Conservation (phyloP, 1,139 yeast species). For the Yamadazyma trypodendri region DNA sequence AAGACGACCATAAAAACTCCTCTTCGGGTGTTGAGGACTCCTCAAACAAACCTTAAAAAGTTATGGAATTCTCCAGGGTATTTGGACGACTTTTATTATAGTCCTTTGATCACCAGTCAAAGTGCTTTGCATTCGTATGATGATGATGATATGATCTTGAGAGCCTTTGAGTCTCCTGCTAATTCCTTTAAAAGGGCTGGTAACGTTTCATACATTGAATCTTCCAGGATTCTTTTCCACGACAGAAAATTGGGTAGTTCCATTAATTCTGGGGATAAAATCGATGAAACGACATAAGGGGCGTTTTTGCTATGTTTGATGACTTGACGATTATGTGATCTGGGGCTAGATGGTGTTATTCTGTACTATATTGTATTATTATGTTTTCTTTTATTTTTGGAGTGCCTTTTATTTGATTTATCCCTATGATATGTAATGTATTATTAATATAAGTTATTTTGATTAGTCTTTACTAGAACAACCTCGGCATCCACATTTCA, state of each 20-base stretch:
- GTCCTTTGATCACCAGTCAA: constrained; percentile 44
- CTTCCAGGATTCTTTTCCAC: constrained; percentile 6
- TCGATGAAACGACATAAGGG: not conserved
- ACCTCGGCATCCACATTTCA: constrained; percentile 88
- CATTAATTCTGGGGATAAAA: constrained; percentile 5
- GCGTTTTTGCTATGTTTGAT: not conserved
- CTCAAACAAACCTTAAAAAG: constrained; percentile 46
- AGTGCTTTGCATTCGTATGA: constrained; percentile 40
- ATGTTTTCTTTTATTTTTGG: not conserved
- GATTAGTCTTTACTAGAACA: constrained; percentile 76
- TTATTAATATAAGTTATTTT: constrained; percentile 4
- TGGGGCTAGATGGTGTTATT: not conserved
- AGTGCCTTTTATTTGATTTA: not conserved
- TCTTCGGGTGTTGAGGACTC: constrained; percentile 37
- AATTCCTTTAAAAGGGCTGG: constrained; percentile 9
- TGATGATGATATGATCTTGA: constrained; percentile 56
- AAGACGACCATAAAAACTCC: constrained; percentile 35
- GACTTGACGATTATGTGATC: constrained; percentile 1
- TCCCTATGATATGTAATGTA: constrained; percentile 2
- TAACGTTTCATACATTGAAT: constrained; percentile 2
- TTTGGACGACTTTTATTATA: constrained; percentile 64
- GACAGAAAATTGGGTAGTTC: constrained; percentile 8
- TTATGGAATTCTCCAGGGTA: constrained; percentile 66
- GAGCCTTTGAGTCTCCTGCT: constrained; percentile 39
- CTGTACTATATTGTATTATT: constrained; percentile 3